Base-by-base conservation (phyloP, 306 rosid genomes). In the Cicer cuneatum region DNA sequence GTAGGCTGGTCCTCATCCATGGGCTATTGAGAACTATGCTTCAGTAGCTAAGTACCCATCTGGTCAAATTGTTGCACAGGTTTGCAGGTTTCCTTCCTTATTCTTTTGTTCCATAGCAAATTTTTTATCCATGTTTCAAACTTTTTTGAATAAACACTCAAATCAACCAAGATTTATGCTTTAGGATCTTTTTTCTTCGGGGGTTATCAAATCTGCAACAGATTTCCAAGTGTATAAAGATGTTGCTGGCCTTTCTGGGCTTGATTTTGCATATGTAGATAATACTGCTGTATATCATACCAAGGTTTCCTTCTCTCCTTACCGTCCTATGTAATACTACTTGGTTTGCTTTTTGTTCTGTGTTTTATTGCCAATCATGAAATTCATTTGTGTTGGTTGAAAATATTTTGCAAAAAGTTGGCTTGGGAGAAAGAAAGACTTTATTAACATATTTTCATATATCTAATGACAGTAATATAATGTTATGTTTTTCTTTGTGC, bases 241-340 rank as follows among this genome's bases (percentile, higher is more conserved):
- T 72, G 85, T 90, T 86, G 92, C 92, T 71, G 96, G 93, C 72
- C 93, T 94, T 83, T 88, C 98, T 13, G 98, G 98, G 60, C 94
- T 94, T 75, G 98, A 94, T 85, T 88, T 94, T 85, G 98, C 96
- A 5, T 94, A 83, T 69, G 15, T 86, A 2, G 98, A 94, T 78
- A 88, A 87, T 19, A 80, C 85, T 76, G 96, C 98, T 58, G 98
- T 94, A 67, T 94, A 94, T 87, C 98, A 94, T 81, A 94, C 98
- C 21, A 94, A 94, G 98, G 97, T 91, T 69, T 69, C 71, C 60
- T 70, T 72, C 79, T 77, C n/a, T 63, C 59, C 83, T 49, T 74
- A 42, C 69, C 49, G 46, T 73, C 70, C 38, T 46, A 68, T 61
- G 11, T 51, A 76, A 74, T 70, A 43, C 21, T 66, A 43, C 16